Base-by-base conservation (phyloP, 495 filamentous ascomycete species). In the Penicillium waksmanii region DNA sequence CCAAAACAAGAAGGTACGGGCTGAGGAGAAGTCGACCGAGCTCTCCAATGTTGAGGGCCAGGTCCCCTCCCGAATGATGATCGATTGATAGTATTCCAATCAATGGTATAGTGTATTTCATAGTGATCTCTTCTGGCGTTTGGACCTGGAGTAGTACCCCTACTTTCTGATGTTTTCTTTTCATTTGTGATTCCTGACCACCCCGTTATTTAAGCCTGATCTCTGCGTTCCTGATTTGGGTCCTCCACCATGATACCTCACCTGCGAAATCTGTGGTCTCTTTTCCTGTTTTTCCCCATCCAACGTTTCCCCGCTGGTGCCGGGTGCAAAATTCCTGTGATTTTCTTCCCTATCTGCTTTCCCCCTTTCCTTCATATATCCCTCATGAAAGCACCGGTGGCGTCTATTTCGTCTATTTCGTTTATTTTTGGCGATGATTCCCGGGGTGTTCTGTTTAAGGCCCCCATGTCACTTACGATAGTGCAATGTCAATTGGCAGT, bases 61-160 rank as follows among this genome's bases (percentile, higher is more conserved):
- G 47, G 74, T 78, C 35, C 86, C 87, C 50, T 78, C 85, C 56
- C 84, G 93, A 53, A 97, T 97, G 93, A 92, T 89, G 62, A 97
- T 97, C 71, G 93, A 97, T 76, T 96, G 65, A 80, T 57, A 58
- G 54, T 18, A 52, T 21, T 40, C 2, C 13, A 27, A 46, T 48
- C 51, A 49, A 64, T 35, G 38, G 49, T 55, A n/a, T 36, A 48
- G 23, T 43, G 35, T 58, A 46, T 67, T 55, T 61, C 57, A 47
- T 55, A 51, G 40, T 61, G 60, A 63, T 61, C 53, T 62, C 46
- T 44, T 27, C 12, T 40, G 58, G 57, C 57, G 61, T 67, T 69
- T 40, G 36, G 44, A 62, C 44, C 49, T 48, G 57, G 51, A 58
- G 58, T 52, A 40, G 61, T 34, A 34, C n/a, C 27, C 61, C 57